These are phyloP conservation scores for Thymus mandschuricus DNA, from an alignment of 257 asterid species.

Conservation along the genomic window DNA sequence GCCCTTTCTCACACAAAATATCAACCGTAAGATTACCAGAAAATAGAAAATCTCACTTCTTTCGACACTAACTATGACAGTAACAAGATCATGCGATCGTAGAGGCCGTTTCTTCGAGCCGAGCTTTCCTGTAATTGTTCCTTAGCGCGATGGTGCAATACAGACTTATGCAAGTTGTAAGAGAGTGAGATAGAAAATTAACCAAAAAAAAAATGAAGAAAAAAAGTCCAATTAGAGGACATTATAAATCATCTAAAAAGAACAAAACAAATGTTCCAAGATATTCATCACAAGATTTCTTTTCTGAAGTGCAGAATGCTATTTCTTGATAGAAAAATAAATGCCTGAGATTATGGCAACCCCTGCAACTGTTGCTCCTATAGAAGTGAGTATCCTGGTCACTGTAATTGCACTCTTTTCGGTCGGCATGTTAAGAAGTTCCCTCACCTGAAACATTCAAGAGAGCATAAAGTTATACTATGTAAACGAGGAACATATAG, in stretches of 20 bases:
- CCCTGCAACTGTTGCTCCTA: slow-evolving; percentile 79
- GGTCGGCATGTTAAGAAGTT: slow-evolving; percentile 55
- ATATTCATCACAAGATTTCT: neutral
- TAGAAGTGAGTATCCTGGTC: slow-evolving; percentile 46
- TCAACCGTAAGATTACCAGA: too few species aligned
- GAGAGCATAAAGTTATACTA: neutral
- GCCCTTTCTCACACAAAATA: too few species aligned
- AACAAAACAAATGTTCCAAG: slow-evolving; percentile 25
- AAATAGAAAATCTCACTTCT: too few species aligned
- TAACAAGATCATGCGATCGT: too few species aligned
- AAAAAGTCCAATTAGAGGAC: neutral
- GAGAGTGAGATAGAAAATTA: too few species aligned
- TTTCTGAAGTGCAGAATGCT: slow-evolving; percentile 5
- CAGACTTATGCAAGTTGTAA: neutral
- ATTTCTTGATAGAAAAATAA: slow-evolving; percentile 73
- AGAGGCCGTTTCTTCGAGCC: too few species aligned
- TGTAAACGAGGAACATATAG: neutral
- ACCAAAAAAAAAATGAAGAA: neutral
- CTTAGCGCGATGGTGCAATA: neutral
- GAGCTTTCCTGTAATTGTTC: neutral
- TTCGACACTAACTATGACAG: too few species aligned
- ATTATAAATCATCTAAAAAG: neutral
- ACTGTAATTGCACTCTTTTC: slow-evolving; percentile 40
- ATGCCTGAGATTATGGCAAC: slow-evolving; percentile 67
- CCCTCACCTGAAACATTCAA: slow-evolving; percentile 48